phyloP scores from a whole-genome alignment of 2,329 filamentous ascomycete genomes.

The Epichloe festucae region DNA sequence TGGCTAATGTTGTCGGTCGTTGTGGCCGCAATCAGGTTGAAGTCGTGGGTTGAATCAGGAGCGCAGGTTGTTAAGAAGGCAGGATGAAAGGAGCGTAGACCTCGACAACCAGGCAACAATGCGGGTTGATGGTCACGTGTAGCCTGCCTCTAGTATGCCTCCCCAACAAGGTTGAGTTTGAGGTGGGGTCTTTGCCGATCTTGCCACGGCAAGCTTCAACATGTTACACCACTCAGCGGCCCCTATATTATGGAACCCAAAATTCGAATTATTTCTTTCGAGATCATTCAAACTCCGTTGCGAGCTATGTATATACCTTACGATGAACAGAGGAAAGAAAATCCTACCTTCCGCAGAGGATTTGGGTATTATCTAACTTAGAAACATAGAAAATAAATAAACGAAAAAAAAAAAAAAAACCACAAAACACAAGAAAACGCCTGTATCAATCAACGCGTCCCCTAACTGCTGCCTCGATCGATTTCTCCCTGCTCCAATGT shows the following conservation, averaged over 20 bases:
- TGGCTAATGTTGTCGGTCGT: background rate
- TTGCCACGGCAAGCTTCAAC: too few species aligned
- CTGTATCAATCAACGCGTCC: background rate
- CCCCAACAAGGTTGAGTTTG: background rate
- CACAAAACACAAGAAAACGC: too few species aligned
- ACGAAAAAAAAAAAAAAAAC: too few species aligned
- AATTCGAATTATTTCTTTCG: background rate
- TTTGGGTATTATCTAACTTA: conserved; percentile 3
- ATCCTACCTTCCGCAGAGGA: background rate
- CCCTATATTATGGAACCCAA: too few species aligned
- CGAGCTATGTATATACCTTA: background rate
- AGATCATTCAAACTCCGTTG: background rate
- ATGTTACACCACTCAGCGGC: too few species aligned
- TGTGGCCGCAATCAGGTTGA: background rate
- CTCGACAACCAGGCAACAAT: background rate
- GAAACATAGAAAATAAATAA: background rate
- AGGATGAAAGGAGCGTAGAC: background rate
- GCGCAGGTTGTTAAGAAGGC: background rate
- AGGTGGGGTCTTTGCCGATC: background rate
- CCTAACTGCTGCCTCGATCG: background rate
- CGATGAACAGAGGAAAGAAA: background rate
- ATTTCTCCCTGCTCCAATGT: background rate
- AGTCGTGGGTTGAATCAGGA: background rate
- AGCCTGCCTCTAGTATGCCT: too few species aligned
- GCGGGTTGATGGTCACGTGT: conserved; percentile 2